Percentiles rank a stretch among this genome's conserved stretches.
Conservation (phyloP, 306 rosid species). For the Chamaecrista fasciculata region DNA sequence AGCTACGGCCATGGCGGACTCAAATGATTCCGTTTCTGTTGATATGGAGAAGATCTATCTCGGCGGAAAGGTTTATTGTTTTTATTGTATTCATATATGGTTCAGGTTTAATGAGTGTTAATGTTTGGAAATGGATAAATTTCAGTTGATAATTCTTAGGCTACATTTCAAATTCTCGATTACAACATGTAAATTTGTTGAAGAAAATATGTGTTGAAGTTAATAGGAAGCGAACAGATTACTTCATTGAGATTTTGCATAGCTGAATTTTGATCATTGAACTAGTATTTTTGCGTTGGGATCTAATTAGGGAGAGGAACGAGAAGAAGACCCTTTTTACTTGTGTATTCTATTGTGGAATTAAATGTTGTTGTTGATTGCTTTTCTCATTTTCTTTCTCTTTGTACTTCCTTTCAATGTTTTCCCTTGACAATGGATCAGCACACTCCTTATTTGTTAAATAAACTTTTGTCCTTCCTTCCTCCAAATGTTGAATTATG, state of each 20-base stretch:
- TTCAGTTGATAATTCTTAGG: background rate
- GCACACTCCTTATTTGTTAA: conserved; percentile 8
- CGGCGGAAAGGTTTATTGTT: conserved; percentile 73
- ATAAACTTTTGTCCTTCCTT: background rate
- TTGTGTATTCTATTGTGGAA: conserved; percentile 13
- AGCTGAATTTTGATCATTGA: background rate
- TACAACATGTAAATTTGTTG: background rate
- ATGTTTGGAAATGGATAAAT: conserved; percentile 14
- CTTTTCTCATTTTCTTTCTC: background rate
- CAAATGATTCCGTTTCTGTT: conserved; percentile 71
- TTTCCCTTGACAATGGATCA: conserved; percentile 36
- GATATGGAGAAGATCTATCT: conserved; percentile 93
- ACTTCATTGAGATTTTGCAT: background rate
- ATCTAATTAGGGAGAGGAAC: conserved; percentile 16
- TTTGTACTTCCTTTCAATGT: background rate
- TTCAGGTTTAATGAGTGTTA: conserved; percentile 22
- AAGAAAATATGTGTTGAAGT: background rate
- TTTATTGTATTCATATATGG: background rate
- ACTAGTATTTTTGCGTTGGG: conserved; percentile 22
- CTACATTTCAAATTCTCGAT: conserved; percentile 31
- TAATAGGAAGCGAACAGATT: conserved; percentile 3
- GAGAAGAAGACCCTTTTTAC: conserved; percentile 1
- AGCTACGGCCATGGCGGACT: conserved; percentile 67
- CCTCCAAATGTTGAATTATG: conserved; percentile 9
- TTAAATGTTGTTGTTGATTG: conserved; percentile 7